These are phyloP conservation scores for Cicer chorassanicum DNA, from an alignment of 306 rosid genomes.

Conservation along the genomic window DNA sequence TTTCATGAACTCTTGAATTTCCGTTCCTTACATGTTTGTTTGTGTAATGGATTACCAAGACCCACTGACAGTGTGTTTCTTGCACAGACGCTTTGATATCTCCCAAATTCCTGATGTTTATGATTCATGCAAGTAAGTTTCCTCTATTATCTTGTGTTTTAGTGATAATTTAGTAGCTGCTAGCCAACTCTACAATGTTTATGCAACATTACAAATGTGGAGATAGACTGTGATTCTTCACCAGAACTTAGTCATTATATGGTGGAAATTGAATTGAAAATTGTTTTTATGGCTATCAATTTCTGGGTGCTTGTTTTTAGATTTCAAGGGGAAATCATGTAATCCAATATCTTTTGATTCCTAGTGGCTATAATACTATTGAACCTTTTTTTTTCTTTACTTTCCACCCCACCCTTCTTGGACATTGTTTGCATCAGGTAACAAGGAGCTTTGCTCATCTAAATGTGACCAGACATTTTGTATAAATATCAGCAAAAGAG, in stretches of 20 bases:
- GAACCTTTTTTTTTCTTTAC: not conserved
- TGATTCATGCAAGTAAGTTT: slow-evolving; percentile 97
- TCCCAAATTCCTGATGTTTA: slow-evolving; percentile 98
- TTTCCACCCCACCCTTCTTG: slow-evolving; percentile 10
- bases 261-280: not conserved
- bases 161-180: slow-evolving; percentile 31
- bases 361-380: not conserved
- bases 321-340: slow-evolving; percentile 26
- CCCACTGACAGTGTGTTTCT: slow-evolving; percentile 45
- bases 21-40: slow-evolving; percentile 15
- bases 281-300: slow-evolving; percentile 18
- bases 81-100: slow-evolving; percentile 86
- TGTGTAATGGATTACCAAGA: slow-evolving; percentile 16
- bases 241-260: not conserved
- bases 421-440: slow-evolving; percentile 9
- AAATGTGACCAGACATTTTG: slow-evolving; percentile 14
- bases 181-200: slow-evolving; percentile 20
- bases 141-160: slow-evolving; percentile 28
- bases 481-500: not conserved
- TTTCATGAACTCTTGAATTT: slow-evolving; percentile 20
- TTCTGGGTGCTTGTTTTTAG: slow-evolving; percentile 32
- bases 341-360: slow-evolving; percentile 22
- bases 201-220: slow-evolving; percentile 9
- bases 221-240: slow-evolving; percentile 19
- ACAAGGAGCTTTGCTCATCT: slow-evolving; percentile 14